phyloP scores from a whole-genome alignment of 495 filamentous ascomycete genomes.

The Monascus purpureus region DNA sequence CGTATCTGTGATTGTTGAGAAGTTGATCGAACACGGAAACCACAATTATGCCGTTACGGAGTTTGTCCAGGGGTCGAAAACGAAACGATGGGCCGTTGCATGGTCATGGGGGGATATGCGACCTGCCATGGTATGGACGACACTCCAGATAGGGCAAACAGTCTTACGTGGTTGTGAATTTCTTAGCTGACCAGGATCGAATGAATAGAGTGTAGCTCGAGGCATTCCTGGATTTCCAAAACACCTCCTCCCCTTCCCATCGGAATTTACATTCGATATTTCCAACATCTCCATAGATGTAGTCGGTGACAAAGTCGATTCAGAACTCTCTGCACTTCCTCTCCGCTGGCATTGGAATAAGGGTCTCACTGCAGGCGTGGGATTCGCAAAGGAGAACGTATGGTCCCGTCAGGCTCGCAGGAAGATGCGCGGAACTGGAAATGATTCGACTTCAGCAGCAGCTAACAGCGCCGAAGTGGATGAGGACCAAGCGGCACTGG shows the following conservation, averaged over 20 bases:
- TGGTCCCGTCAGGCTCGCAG: slow-evolving; percentile 58
- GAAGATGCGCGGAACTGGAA: slow-evolving; percentile 23
- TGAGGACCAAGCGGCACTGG: slow-evolving; percentile 20
- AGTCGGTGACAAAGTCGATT: slow-evolving; percentile 19
- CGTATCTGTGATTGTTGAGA: slow-evolving; percentile 46
- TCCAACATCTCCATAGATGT: slow-evolving; percentile 12
- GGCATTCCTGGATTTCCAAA: slow-evolving; percentile 41
- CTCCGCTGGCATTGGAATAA: slow-evolving; percentile 39
- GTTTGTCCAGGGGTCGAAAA: slow-evolving; percentile 68
- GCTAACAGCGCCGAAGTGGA: slow-evolving; percentile 14
- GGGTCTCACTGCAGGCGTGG: slow-evolving; percentile 30
- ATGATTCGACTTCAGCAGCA: slow-evolving; percentile 1
- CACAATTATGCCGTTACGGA: slow-evolving; percentile 73
- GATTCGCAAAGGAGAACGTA: slow-evolving; percentile 47
- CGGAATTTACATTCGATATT: slow-evolving; percentile 38
- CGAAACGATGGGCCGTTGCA: slow-evolving; percentile 72
- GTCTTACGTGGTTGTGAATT: no score
- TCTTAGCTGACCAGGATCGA: no score
- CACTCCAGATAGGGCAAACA: no score
- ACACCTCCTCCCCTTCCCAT: slow-evolving; percentile 44
- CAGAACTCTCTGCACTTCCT: slow-evolving; percentile 27
- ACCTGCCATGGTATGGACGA: slow-evolving; percentile 40
- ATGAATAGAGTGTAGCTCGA: slow-evolving; percentile 36
- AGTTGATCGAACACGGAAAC: slow-evolving; percentile 42
- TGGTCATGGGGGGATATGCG: slow-evolving; percentile 70